Percentiles rank a stretch among this genome's conserved stretches.
These are phyloP conservation scores for Xanthoconium separans DNA, from an alignment of 1,284 basidiomycete genomes.

Conservation along the genomic window DNA sequence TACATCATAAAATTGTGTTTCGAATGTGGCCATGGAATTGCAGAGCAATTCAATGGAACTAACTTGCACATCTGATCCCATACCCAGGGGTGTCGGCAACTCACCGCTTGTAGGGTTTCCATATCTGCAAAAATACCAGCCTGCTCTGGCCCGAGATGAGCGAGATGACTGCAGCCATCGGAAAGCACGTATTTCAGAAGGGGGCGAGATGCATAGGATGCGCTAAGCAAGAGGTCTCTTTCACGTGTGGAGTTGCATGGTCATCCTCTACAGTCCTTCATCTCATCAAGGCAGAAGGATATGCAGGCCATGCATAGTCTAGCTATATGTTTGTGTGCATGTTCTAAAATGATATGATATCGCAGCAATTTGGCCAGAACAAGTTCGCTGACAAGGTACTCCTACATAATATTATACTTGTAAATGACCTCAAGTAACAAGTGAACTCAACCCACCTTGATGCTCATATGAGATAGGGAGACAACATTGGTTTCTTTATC, in stretches of 20 bases:
- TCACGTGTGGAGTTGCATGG: not conserved
- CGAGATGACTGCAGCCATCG: not conserved
- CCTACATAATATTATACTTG: not conserved
- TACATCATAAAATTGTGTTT: slow-evolving; percentile 4
- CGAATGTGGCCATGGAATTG: not conserved
- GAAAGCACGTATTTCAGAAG: not conserved
- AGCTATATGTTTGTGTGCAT: not conserved
- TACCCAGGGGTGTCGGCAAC: not conserved
- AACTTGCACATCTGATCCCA: not conserved
- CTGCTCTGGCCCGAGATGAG: not conserved
- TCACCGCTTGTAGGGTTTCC: not conserved
- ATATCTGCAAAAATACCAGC: not conserved
- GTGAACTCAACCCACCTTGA: not conserved
- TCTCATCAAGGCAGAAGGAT: too few relatives aligned
- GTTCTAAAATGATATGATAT: not conserved
- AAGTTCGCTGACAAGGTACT: not conserved
- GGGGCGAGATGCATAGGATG: not conserved
- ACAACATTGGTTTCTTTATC: not conserved
- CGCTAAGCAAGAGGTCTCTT: not conserved
- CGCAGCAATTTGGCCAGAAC: not conserved
- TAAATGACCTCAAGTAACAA: too few relatives aligned
- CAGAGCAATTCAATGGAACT: not conserved
- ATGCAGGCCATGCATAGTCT: slow-evolving; percentile 2
- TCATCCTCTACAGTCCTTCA: not conserved
- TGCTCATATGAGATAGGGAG: too few relatives aligned